phyloP scores from a whole-genome alignment of 441 rosid genomes.

The Pelargonium cotyledonis region DNA sequence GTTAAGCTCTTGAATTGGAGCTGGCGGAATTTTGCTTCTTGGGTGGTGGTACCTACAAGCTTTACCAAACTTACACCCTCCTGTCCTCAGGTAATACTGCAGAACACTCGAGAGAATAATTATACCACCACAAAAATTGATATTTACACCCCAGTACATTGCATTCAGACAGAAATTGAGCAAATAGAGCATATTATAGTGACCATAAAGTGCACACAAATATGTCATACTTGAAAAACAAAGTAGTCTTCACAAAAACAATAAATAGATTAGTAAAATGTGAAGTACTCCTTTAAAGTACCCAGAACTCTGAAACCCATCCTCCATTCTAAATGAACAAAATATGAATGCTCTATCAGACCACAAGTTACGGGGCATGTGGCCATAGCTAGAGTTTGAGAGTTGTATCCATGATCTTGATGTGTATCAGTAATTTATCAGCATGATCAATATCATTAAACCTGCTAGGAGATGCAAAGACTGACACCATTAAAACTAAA shows the following conservation, averaged over 20 bases:
- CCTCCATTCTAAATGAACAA: not conserved
- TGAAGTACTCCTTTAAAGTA: not conserved
- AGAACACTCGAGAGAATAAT: conserved; percentile 25
- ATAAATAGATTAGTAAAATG: not conserved
- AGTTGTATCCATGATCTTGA: not conserved
- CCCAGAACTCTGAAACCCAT: not conserved
- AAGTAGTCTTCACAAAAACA: not conserved
- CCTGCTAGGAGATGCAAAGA: not conserved
- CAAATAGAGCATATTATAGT: not conserved
- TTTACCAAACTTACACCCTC: conserved; percentile 91
- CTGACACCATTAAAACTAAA: not conserved
- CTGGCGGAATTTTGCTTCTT: conserved; percentile 27
- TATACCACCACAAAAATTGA: conserved; percentile 11
- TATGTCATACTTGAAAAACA: not conserved
- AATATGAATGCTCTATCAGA: not conserved
- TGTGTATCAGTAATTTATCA: not conserved
- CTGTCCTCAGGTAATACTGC: conserved; percentile 85
- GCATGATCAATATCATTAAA: not conserved
- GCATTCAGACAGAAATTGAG: not conserved
- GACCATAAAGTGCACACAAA: not conserved
- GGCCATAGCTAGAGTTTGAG: not conserved
- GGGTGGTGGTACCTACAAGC: conserved; percentile 82
- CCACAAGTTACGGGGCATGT: not conserved
- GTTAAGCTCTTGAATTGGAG: conserved; percentile 54
- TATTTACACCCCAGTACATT: conserved; percentile 7